Evolutionary conservation across 108 stramenopile species (phyloP), one percentile per base, ranked within the genome.

Genomic region (Aurantiochytrium sp.): DNA sequence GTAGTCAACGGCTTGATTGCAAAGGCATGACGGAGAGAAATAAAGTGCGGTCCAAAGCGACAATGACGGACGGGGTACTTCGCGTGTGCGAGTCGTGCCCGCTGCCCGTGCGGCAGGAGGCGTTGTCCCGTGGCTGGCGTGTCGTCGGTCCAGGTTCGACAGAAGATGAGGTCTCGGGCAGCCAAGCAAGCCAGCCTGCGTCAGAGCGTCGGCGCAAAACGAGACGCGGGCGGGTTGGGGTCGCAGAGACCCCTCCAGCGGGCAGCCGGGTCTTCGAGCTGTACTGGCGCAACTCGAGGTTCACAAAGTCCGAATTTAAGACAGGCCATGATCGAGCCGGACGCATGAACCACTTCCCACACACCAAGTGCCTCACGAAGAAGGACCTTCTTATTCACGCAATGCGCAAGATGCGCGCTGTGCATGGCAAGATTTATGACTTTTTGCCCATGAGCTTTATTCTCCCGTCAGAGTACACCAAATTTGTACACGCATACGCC

Each of bases 321-420:
- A 59, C 60, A 51, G 42, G 58, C 18, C 60, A 87, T 23, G 92
- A 91, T 88, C 71, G 91, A 4, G 72, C 89, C 60, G 93, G 93
- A 59, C 93, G 93, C 42, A 92, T 93, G 49, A 94, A 94, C 60
- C 94, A 94, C 60, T 93, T 94, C 58, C 93, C 94, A 5, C 91
- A 91, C 45, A 88, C 83, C 25, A 93, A 93, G 92, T 93, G 93
- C 87, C 90, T 94, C 44, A 93, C 93, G 4, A 60, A 93, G 10
- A 94, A 94, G 58, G 94, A 94, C 72, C 72, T 93, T 19, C 90
- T 94, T 42, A 83, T 90, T 89, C 72, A 28, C 45, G 6, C 45
- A 6, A 83, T 83, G 45, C 45, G 49, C 45, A 47, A 53, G 49
- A 83, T 83, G 76, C 76, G 51, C 25, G 49, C 45, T 12, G 51